phyloP scores from a whole-genome alignment of 176 grass and related monocot species.

The Eleusine coracana region DNA sequence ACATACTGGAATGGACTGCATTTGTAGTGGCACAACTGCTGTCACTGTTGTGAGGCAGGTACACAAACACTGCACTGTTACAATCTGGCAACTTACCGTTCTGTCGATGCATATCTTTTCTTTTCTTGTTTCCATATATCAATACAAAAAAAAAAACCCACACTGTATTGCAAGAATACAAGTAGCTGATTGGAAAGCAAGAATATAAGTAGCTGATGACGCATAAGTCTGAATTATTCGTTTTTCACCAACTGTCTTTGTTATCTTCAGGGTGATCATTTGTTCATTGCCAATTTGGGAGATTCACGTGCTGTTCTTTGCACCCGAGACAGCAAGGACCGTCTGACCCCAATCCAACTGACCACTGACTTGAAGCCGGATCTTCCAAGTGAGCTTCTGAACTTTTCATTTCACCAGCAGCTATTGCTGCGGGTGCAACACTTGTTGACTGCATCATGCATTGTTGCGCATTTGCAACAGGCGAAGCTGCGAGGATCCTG shows the following conservation, averaged over 20 bases:
- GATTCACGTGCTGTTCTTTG: constrained; percentile 81
- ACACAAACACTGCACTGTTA: constrained; percentile 2
- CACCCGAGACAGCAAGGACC: constrained; percentile 52
- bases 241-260: neutral
- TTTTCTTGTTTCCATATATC: neutral
- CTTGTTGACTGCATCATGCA: neutral
- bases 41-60: constrained; percentile 73
- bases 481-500: constrained; percentile 73
- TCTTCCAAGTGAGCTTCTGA: constrained; percentile 59
- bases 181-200: neutral
- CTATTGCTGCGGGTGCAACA: neutral
- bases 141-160: neutral
- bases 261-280: constrained; percentile 59
- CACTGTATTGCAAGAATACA: neutral
- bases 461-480: constrained; percentile 12
- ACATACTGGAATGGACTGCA: constrained; percentile 65
- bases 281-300: constrained; percentile 80
- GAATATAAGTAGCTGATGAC: neutral
- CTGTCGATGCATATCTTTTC: neutral
- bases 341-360: constrained; percentile 60
- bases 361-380: constrained; percentile 82
- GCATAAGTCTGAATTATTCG: neutral
- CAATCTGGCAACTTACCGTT: neutral
- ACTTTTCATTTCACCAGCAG: neutral
- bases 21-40: constrained; percentile 87